phyloP scores from a whole-genome alignment of 2,329 filamentous ascomycete genomes.

The Phoma herbarum region DNA sequence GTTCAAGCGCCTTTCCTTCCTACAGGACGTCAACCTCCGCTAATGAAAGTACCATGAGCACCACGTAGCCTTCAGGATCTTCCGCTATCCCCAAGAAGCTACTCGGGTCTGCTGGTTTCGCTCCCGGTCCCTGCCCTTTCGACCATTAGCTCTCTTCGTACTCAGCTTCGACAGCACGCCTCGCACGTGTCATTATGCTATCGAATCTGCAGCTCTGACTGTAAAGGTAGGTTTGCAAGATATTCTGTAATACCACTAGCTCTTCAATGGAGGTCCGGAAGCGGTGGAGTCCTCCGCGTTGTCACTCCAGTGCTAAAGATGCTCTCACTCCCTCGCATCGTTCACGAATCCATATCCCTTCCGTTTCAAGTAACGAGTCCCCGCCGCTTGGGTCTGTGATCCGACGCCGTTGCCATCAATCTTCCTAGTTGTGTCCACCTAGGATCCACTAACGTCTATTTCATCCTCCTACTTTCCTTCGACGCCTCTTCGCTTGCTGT shows the following conservation, averaged over 20 bases:
- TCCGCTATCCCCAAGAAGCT: conserved; percentile 26
- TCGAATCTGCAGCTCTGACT: conserved; percentile 35
- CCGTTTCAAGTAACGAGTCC: conserved; percentile 37
- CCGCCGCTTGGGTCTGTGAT: conserved; percentile 35
- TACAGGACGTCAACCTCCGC: conserved; percentile 34
- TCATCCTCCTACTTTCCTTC: conserved; percentile 34
- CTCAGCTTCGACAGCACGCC: conserved; percentile 29
- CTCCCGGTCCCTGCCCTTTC: conserved; percentile 29
- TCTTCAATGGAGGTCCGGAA: conserved; percentile 28
- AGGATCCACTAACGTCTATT: conserved; percentile 42
- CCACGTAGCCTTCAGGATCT: conserved; percentile 32
- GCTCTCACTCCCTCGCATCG: conserved; percentile 30
- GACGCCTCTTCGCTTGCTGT: conserved; percentile 22
- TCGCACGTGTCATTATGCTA: conserved; percentile 46
- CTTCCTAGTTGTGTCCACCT: conserved; percentile 37
- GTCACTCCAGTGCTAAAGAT: conserved; percentile 38
- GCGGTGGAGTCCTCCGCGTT: conserved; percentile 37
- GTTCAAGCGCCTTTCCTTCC: conserved; percentile 32
- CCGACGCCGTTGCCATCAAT: conserved; percentile 41
- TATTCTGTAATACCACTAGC: conserved; percentile 37
- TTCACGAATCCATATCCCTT: conserved; percentile 37
- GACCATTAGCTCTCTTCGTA: conserved; percentile 31
- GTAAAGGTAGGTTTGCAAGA: conserved; percentile 42
- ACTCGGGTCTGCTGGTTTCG: conserved; percentile 28
- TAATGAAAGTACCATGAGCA: conserved; percentile 49